Evolutionary conservation across 2,329 filamentous ascomycete genomes (phyloP).

Genomic region (Aspergillus ruber): DNA sequence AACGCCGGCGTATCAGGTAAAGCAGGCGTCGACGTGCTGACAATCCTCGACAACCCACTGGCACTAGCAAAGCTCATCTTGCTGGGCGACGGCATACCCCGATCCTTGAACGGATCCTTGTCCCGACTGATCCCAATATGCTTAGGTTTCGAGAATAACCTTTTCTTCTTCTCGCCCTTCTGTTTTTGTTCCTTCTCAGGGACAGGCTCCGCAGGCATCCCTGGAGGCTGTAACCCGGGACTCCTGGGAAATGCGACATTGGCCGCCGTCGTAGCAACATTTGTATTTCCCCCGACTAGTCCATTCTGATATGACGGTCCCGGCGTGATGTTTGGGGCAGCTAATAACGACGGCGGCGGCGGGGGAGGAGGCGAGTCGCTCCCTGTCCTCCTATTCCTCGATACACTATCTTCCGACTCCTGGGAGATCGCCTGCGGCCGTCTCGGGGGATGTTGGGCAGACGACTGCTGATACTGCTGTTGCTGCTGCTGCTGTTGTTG

Average conservation of each 20-base stretch:
- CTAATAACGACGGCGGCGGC: conserved; percentile 17
- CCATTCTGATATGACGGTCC: conserved; percentile 45
- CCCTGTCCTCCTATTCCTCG: conserved; percentile 23
- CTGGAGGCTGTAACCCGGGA: conserved; percentile 25
- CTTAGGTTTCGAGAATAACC: conserved; percentile 62
- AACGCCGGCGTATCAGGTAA: conserved; percentile 48
- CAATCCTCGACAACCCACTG: conserved; percentile 47
- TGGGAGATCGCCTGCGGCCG: conserved; percentile 49
- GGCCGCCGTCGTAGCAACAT: conserved; percentile 57
- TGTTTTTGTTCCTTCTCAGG: conserved; percentile 43
- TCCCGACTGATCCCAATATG: conserved; percentile 57
- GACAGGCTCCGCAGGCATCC: conserved; percentile 18
- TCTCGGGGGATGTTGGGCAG: conserved; percentile 41
- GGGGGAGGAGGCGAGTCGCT: conserved; percentile 31
- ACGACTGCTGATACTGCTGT: conserved; percentile 43
- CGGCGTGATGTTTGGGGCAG: conserved; percentile 15
- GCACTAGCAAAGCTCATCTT: conserved; percentile 47
- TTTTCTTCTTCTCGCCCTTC: conserved; percentile 59
- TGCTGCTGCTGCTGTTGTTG: conserved; percentile 41
- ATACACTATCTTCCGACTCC: conserved; percentile 25
- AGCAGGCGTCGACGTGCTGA: conserved; percentile 56
- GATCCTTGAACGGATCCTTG: conserved; percentile 46
- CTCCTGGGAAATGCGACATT: conserved; percentile 57
- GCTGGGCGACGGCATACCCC: conserved; percentile 53
- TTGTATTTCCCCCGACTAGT: conserved; percentile 42